These are phyloP conservation scores for Schizothecium vesticola DNA, from an alignment of 495 filamentous ascomycete genomes.

Conservation along the genomic window DNA sequence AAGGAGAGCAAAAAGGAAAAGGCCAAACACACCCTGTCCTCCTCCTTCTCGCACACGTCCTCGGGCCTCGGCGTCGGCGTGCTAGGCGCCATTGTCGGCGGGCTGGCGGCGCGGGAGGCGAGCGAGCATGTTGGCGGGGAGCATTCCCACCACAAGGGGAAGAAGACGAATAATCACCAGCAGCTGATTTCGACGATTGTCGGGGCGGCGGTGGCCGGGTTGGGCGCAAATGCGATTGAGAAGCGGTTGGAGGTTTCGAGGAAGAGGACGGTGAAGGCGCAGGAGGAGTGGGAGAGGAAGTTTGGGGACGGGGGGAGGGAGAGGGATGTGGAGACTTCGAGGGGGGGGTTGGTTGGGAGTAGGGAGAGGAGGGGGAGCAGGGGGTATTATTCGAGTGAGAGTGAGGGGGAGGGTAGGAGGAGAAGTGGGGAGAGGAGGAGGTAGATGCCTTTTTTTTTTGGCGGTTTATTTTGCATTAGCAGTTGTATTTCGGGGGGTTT, in stretches of 20 bases:
- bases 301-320: conserved; percentile 16
- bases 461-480: background rate
- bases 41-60: conserved; percentile 32
- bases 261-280: conserved; percentile 20
- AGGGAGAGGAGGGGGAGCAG: background rate
- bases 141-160: conserved; percentile 4
- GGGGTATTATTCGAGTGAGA: background rate
- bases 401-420: conserved; percentile 4
- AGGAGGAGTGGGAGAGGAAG: conserved; percentile 30
- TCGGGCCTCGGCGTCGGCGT: conserved; percentile 39
- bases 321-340: background rate
- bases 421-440: conserved; percentile 1
- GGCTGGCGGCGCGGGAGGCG: conserved; percentile 37
- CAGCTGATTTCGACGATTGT: conserved; percentile 37
- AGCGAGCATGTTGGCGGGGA: conserved; percentile 18
- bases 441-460: background rate
- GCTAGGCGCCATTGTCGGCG: conserved; percentile 42
- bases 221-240: conserved; percentile 45
- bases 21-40: conserved; percentile 26
- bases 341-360: conserved; percentile 1
- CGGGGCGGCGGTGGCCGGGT: conserved; percentile 41
- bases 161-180: conserved; percentile 17
- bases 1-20: conserved; percentile 21
- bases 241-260: conserved; percentile 32
- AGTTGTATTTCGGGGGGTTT: background rate